Base-by-base conservation (phyloP, 805 yeast species). In the Saccharomycopsis fodiens region DNA sequence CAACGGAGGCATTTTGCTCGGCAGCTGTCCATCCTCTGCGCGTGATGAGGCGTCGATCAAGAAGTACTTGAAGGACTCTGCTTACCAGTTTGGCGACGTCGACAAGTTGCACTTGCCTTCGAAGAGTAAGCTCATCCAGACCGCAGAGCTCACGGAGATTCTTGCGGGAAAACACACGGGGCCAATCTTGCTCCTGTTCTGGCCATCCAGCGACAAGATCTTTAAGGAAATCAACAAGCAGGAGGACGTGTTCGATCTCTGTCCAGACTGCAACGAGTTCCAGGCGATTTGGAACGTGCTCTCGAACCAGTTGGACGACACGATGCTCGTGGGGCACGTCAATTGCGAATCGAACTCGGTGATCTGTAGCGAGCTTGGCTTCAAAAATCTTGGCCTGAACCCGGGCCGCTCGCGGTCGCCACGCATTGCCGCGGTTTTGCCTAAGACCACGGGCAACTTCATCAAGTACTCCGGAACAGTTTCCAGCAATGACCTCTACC, bases 111-210 rank as follows among this genome's bases (percentile, higher is more conserved):
- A 65, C 42, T 51, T 72, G 17, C 67, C 69, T 16, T 67, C 74
- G 41, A 55, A 66, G 20, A 73, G 79, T 29, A 54, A 56, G 25
- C 49, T 56, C 12, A 53, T 76, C 19, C 59, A 64, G 25, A 64
- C 70, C 1, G 68, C 66, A 42, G 65, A 69, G 12, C 56, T 82
- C 54, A 47, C 78, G 38, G 60, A 67, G 12, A 54, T 79, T 3
- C 62, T 82, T 7, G 73, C 73, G 0, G 85, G 86, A 1, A 56
- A 56, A 7, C 66, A 71, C 15, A 57, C 61, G 1, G 62, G 63
- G 22, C 85, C 91, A 2, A 61, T 67, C 44, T 62, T 84, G 51
- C 68, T 84, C 3, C 72, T 84, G 13, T 78, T 84, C 49, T 82
- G 83, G 76, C 88, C 89, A 2, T 62, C 78, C 2, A 60, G 69